Evolutionary conservation across 2,329 filamentous ascomycete species (phyloP).

Genomic region (Ilyonectria robusta): DNA sequence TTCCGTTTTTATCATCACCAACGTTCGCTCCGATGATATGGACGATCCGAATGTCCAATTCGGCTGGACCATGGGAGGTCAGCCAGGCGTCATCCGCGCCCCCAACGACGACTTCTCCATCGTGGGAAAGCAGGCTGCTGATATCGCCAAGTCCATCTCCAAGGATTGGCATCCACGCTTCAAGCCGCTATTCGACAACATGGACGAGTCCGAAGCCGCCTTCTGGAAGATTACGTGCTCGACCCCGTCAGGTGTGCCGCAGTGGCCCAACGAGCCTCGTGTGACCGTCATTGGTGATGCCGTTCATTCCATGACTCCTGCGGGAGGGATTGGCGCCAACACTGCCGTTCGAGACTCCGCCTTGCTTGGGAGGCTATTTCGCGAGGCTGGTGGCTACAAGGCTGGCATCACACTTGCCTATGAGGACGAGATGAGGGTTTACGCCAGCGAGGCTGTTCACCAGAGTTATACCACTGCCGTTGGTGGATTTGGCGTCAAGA

Average conservation of each 20-base stretch:
- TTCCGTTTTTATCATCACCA: slow-evolving; percentile 71
- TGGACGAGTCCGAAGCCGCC: slow-evolving; percentile 69
- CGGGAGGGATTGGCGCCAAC: slow-evolving; percentile 69
- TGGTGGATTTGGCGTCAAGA: slow-evolving; percentile 59
- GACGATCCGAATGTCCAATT: slow-evolving; percentile 70
- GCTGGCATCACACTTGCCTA: slow-evolving; percentile 70
- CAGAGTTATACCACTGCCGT: slow-evolving; percentile 66
- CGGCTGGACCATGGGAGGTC: slow-evolving; percentile 74
- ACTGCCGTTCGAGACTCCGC: slow-evolving; percentile 70
- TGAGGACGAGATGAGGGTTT: slow-evolving; percentile 74
- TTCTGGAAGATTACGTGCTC: slow-evolving; percentile 79
- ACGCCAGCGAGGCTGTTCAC: slow-evolving; percentile 69
- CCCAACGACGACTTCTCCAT: slow-evolving; percentile 74
- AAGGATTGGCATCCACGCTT: slow-evolving; percentile 69
- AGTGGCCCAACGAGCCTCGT: slow-evolving; percentile 71
- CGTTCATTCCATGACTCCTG: slow-evolving; percentile 71
- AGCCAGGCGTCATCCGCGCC: slow-evolving; percentile 69
- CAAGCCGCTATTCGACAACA: slow-evolving; percentile 70
- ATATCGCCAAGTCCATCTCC: slow-evolving; percentile 69
- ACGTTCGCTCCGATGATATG: slow-evolving; percentile 72
- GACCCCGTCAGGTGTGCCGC: slow-evolving; percentile 70
- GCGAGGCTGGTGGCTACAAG: slow-evolving; percentile 67
- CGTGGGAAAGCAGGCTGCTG: slow-evolving; percentile 68
- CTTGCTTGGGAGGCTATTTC: slow-evolving; percentile 65
- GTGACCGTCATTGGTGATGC: slow-evolving; percentile 73